Base-by-base conservation (phyloP, 345 rosid species). In the Sonneratia caseolaris region DNA sequence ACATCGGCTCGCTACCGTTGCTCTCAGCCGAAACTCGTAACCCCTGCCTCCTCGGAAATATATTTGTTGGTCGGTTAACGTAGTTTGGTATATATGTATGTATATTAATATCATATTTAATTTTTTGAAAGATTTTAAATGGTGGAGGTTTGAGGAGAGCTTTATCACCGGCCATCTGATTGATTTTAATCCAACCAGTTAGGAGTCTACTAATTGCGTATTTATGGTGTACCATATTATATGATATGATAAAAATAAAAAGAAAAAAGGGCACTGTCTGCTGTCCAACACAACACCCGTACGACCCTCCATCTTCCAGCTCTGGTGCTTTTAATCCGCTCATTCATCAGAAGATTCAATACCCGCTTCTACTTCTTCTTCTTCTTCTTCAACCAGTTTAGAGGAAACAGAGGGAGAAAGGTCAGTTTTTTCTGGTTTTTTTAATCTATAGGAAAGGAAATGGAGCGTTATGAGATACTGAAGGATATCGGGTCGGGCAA, bases 401-500 rank as follows among this genome's bases (percentile, higher is more conserved):
- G 15, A 18, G 40, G 68, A 64, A 32, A 35, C 19, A 6, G 37
- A 21, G 66, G n/a, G 10, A 6, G 12, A 62, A 12, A n/a, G 64
- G 49, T 48, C 18, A 12, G 53, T 12, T 13, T 48, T 48, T 48
- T 10, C 43, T n/a, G n/a, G n/a, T n/a, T n/a, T n/a, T n/a, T 8
- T 40, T 40, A 27, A 27, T 11, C 67, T 8, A 15, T 7, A 11
- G 5, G 14, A 3, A 2, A 37, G 1, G 37, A 65, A 61, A 92
- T 90, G 97, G 98, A 92, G 77, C 84, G 90, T 64, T 92, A 85
- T 76, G 98, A 92, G 83, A 77, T 84, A 71, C 65, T 87, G 74
- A 87, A 84, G 79, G 92, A 89, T 85, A 90, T 93, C 64, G 98
- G 97, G 59, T 87, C 95, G 9, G 97, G 98, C 24, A 92, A 92